Evolutionary conservation across 2,329 filamentous ascomycete species (phyloP).

Genomic region (Epichloe aotearoae): DNA sequence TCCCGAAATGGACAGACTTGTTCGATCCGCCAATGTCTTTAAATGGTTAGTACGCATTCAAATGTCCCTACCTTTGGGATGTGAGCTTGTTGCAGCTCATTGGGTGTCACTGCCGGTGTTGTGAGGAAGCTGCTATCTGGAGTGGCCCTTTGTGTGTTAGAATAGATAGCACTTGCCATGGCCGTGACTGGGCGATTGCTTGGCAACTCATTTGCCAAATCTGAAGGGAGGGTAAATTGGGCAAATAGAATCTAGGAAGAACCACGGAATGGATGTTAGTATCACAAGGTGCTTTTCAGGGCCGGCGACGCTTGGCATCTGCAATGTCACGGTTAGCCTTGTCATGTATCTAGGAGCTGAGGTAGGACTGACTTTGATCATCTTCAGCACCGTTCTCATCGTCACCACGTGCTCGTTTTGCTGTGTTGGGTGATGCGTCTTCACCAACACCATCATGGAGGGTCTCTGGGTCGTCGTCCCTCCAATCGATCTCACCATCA

Average conservation of each 20-base stretch:
- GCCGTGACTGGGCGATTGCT: background rate
- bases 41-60: background rate
- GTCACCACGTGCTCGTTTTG: slow-evolving; percentile 9
- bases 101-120: too few relatives aligned
- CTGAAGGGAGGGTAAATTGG: background rate
- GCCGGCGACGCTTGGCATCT: slow-evolving; percentile 11
- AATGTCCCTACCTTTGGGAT: background rate
- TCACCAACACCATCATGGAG: background rate
- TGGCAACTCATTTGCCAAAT: background rate
- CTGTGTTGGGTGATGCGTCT: slow-evolving; percentile 1
- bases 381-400: slow-evolving; percentile 8
- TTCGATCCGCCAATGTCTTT: background rate
- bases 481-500: slow-evolving; percentile 10
- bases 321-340: slow-evolving; percentile 3
- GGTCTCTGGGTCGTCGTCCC: slow-evolving; percentile 8
- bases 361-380: slow-evolving; percentile 6
- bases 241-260: background rate
- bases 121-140: background rate
- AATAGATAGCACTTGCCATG: background rate
- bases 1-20: background rate
- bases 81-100: background rate
- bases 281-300: slow-evolving; percentile 4
- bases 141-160: background rate
- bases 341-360: background rate
- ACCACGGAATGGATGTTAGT: slow-evolving; percentile 2